A percentile compares a stretch with the other conserved stretches of the same genome.
These are phyloP conservation scores for Leccinum sublutescens DNA, from an alignment of 768 basidiomycete species.

Conservation along the genomic window DNA sequence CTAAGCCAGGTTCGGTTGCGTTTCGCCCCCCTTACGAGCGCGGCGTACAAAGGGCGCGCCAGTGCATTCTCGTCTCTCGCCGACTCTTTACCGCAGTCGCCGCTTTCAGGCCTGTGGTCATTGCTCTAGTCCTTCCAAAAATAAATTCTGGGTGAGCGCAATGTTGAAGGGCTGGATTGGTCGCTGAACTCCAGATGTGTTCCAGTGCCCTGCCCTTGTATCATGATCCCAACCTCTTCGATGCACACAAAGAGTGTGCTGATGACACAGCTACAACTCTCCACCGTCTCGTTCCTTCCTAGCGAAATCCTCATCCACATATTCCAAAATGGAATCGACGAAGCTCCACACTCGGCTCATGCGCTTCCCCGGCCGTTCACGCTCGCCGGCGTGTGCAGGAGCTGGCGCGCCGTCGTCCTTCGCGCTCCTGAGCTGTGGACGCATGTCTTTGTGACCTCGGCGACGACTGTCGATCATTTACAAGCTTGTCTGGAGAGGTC, in stretches of 20 bases:
- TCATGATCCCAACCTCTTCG: not conserved
- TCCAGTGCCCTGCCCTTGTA: not conserved
- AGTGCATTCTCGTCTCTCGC: not conserved
- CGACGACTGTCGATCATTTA: constrained; percentile 4
- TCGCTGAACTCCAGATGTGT: not conserved
- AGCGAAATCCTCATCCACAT: constrained; percentile 18
- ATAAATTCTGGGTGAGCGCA: not conserved
- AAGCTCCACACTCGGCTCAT: not conserved
- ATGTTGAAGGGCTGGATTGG: not conserved
- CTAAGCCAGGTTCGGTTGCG: constrained; percentile 2
- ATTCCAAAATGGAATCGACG: constrained; percentile 8
- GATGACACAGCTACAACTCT: constrained; percentile 11
- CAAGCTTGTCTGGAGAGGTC: constrained; percentile 10
- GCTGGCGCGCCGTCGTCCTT: constrained; percentile 10
- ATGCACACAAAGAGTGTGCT: not conserved
- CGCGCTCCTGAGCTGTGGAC: constrained; percentile 11
- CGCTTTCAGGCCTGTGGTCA: not conserved
- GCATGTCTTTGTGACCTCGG: constrained; percentile 16
- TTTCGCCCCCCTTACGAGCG: not conserved
- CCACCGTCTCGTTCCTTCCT: constrained; percentile 20
- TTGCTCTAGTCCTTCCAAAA: not conserved
- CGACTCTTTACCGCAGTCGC: not conserved
- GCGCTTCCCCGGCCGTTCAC: constrained; percentile 2
- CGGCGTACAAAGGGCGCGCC: not conserved
- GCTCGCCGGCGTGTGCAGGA: constrained; percentile 14